Percentiles rank a stretch among this genome's conserved stretches.
Conservation (phyloP, 768 basidiomycete genomes). For the Pisolithus sp. region DNA sequence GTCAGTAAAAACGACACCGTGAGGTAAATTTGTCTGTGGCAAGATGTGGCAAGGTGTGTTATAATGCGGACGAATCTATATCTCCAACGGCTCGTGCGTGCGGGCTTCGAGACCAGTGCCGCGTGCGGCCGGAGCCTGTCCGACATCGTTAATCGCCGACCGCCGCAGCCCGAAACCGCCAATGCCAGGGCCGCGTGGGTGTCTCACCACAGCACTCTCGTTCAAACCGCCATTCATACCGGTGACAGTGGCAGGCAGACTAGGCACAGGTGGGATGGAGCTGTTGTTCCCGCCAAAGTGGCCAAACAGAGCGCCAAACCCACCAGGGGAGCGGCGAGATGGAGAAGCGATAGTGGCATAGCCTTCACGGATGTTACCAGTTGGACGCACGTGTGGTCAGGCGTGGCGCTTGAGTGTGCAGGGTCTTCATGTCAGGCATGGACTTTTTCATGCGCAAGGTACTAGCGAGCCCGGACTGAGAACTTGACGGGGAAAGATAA, state of each 20-base stretch:
- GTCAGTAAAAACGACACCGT: conserved; percentile 10
- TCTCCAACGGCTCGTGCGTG: conserved; percentile 82
- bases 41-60: neutral
- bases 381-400: conserved; percentile 78
- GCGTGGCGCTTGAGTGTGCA: conserved; percentile 74
- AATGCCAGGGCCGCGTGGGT: conserved; percentile 77
- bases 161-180: conserved; percentile 66
- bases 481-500: conserved; percentile 56
- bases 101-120: conserved; percentile 71
- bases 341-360: conserved; percentile 85
- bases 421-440: conserved; percentile 94
- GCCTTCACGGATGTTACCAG: conserved; percentile 79
- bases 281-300: conserved; percentile 32
- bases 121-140: conserved; percentile 34
- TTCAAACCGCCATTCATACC: conserved; percentile 39
- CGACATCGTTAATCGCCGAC: conserved; percentile 27
- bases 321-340: conserved; percentile 67
- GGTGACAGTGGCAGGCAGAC: conserved; percentile 53
- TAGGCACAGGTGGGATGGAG: conserved; percentile 71
- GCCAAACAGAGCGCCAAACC: conserved; percentile 64
- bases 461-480: conserved; percentile 36
- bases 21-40: conserved; percentile 10
- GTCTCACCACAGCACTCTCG: conserved; percentile 63
- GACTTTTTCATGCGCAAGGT: conserved; percentile 91
- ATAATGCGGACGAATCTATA: conserved; percentile 36